Evolutionary conservation across 2,329 filamentous ascomycete genomes (phyloP).

Genomic region (Aspergillus sp.): DNA sequence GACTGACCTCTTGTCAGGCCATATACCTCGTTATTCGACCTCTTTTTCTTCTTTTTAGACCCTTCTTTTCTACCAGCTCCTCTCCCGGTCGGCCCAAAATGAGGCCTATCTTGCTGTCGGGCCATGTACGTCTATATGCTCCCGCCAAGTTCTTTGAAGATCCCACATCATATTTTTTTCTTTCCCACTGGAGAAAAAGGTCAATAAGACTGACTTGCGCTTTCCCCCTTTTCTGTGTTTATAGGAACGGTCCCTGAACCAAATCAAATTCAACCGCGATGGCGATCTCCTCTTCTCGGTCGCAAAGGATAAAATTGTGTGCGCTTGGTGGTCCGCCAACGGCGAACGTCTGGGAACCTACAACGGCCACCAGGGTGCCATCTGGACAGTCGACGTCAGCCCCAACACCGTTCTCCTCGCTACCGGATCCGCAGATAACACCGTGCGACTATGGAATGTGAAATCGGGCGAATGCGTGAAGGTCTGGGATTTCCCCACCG

Average conservation of each 20-base stretch:
- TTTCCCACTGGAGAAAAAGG: constrained; percentile 11
- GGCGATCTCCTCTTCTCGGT: constrained; percentile 96
- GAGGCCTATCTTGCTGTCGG: constrained; percentile 93
- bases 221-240: constrained; percentile 4
- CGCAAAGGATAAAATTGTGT: constrained; percentile 92
- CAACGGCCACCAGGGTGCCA: constrained; percentile 90
- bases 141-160: constrained; percentile 10
- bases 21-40: constrained; percentile 6
- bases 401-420: constrained; percentile 86
- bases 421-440: constrained; percentile 96
- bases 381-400: constrained; percentile 98
- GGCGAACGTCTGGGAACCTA: constrained; percentile 96
- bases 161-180: constrained; percentile 1
- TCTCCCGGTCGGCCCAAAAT: constrained; percentile 52
- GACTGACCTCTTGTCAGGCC: constrained; percentile 3
- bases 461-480: constrained; percentile 88
- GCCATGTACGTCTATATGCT: constrained; percentile 58
- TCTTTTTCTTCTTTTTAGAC: constrained; percentile 6
- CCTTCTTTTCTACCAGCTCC: constrained; percentile 15
- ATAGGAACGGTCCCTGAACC: constrained; percentile 84
- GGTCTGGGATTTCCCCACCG: constrained; percentile 95
- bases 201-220: constrained; percentile 13
- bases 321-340: constrained; percentile 95
- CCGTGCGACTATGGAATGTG: constrained; percentile 93
- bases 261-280: constrained; percentile 92